phyloP scores from a whole-genome alignment of 208 protist species.

The Acanthamoeba quina region DNA sequence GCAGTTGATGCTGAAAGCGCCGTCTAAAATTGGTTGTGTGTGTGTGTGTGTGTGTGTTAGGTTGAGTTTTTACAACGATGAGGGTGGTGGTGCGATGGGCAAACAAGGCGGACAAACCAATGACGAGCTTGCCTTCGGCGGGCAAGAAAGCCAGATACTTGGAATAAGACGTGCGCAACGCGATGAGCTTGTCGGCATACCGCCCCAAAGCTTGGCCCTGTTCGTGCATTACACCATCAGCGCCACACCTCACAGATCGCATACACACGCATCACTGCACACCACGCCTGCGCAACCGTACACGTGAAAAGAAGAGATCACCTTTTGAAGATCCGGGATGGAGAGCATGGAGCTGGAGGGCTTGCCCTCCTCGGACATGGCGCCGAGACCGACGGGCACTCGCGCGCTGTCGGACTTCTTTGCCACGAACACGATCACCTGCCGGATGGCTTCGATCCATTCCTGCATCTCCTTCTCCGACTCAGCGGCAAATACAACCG shows the following conservation, averaged over 20 bases:
- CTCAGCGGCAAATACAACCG: not conserved
- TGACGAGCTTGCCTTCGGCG: not conserved
- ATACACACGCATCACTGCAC: no score
- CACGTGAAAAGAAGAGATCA: not conserved
- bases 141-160: conserved; percentile 33
- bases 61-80: no score
- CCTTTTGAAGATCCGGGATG: not conserved
- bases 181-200: conserved; percentile 18
- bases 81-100: no score
- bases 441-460: conserved; percentile 18
- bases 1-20: not conserved
- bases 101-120: not conserved
- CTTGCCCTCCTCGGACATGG: not conserved
- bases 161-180: not conserved
- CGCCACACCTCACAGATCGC: no score
- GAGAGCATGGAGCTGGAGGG: conserved; percentile 1
- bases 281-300: no score
- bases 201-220: not conserved
- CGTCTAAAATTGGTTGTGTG: not conserved
- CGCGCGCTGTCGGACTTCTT: not conserved
- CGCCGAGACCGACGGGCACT: not conserved
- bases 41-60: not conserved
- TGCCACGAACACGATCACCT: not conserved
- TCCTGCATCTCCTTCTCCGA: conserved; percentile 48
- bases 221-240: not conserved